phyloP scores from a whole-genome alignment of 1,139 yeast species.

The Sugiyamaella paludigena region DNA sequence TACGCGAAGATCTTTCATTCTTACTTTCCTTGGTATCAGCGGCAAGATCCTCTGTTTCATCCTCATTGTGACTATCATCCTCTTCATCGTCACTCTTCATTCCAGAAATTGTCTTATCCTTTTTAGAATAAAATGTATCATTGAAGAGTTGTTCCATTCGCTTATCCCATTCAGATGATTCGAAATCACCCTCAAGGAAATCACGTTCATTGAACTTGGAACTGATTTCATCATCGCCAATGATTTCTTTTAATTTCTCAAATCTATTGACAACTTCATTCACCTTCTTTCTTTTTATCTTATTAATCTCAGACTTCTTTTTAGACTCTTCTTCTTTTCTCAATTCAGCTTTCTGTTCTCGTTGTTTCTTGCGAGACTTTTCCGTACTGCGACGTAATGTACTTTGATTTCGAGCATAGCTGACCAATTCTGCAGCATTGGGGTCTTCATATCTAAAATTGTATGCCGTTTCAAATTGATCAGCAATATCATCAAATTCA shows the following conservation, averaged over 20 bases:
- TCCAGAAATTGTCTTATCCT: conserved; percentile 54
- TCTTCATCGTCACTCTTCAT: conserved; percentile 37
- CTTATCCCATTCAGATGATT: conserved; percentile 87
- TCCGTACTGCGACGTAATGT: conserved; percentile 80
- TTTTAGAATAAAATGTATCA: conserved; percentile 68
- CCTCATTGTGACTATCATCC: conserved; percentile 25
- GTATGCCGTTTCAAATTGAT: conserved; percentile 85
- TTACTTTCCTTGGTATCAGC: conserved; percentile 31
- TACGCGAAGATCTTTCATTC: conserved; percentile 31
- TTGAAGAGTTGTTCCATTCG: conserved; percentile 83
- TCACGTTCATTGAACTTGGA: conserved; percentile 67
- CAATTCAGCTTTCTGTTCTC: conserved; percentile 66
- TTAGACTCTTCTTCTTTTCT: conserved; percentile 53
- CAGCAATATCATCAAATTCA: conserved; percentile 89
- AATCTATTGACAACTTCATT: conserved; percentile 77
- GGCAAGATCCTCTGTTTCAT: conserved; percentile 33
- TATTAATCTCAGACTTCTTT: conserved; percentile 60
- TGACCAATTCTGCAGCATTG: conserved; percentile 81
- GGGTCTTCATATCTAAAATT: conserved; percentile 95
- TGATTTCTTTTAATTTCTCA: conserved; percentile 72
- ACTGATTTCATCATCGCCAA: conserved; percentile 65
- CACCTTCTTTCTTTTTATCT: conserved; percentile 71
- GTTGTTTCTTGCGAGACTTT: conserved; percentile 73
- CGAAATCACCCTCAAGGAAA: conserved; percentile 79
- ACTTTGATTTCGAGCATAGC: conserved; percentile 96